Base-by-base conservation (phyloP, 768 basidiomycete species). In the Suillus occidentalis region DNA sequence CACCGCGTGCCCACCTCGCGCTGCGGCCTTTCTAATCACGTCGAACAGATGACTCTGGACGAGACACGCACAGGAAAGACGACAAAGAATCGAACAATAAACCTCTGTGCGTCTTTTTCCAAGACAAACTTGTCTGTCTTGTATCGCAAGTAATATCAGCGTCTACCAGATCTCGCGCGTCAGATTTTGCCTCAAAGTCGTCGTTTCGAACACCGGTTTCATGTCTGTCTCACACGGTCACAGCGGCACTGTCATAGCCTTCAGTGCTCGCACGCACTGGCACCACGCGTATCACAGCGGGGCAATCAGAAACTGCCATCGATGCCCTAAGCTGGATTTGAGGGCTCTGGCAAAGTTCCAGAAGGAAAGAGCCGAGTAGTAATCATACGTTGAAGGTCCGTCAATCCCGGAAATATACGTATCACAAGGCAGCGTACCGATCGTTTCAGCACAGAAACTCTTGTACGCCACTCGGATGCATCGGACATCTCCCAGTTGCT, bases 161-260 rank as follows among this genome's bases (percentile, higher is more conserved):
- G 88, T 62, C 80, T 92, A 53, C 89, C 90, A 12, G 85, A 87
- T 61, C 78, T 94, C 55, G 85, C 90, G 9, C 81, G 87, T 28
- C 80, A 82, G 66, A 84, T 89, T 14, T 84, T 94, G 60, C 85
- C 89, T 40, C 91, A 91, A 72, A 67, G 88, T 80, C 63, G n/a
- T 28, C 39, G 1, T 4, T 39, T 31, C 69, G 37, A 37, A 20
- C 20, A 25, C 25, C 13, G 4, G 31, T 60, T 43, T 25, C 20
- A 22, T 37, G 12, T 37, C 37, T 25, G 13, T 45, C 43, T 36
- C 34, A 36, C 34, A 36, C 34, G 34, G 34, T 60, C 39, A 45
- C 18, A 6, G 12, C n/a, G 18, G 18, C 8, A 12, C 28, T 10
- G 64, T 58, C 8, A 66, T 70, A 89, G 85, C 81, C 84, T 18